Evolutionary conservation across 2,329 filamentous ascomycete species (phyloP).

Genomic region (Hymenoscyphus linearis): DNA sequence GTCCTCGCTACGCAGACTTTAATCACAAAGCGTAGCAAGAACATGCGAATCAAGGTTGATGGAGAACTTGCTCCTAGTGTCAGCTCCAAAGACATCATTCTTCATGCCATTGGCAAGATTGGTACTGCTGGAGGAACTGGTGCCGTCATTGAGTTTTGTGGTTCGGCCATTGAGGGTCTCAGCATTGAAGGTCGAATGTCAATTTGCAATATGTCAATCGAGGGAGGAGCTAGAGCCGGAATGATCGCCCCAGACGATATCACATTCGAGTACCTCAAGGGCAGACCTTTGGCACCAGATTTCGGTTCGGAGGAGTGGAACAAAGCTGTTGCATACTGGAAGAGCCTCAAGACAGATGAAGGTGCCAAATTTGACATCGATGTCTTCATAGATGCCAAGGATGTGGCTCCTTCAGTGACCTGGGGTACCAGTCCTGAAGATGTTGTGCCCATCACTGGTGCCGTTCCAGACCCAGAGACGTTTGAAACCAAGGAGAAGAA

Average conservation of each 20-base stretch:
- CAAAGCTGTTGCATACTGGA: conserved; percentile 84
- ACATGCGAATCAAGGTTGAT: conserved; percentile 96
- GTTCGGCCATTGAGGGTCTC: conserved; percentile 80
- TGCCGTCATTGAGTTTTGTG: conserved; percentile 94
- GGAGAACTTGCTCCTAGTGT: conserved; percentile 86
- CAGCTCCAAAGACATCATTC: conserved; percentile 91
- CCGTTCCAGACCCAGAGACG: conserved; percentile 85
- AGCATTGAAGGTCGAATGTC: conserved; percentile 99
- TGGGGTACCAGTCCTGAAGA: conserved; percentile 98
- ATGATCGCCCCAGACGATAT: conserved; percentile 95
- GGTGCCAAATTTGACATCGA: conserved; percentile 86
- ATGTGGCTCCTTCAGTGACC: conserved; percentile 87
- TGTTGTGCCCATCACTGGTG: conserved; percentile 86
- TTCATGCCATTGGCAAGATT: conserved; percentile 88
- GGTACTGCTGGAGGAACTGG: conserved; percentile 94
- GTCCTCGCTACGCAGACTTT: conserved; percentile 94
- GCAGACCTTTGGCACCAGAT: conserved; percentile 80
- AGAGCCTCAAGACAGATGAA: conserved; percentile 75
- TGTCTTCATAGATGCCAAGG: conserved; percentile 84
- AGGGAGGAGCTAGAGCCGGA: conserved; percentile 88
- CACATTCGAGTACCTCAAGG: conserved; percentile 94
- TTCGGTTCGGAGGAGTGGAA: conserved; percentile 84
- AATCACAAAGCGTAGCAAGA: conserved; percentile 92
- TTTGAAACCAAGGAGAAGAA: conserved; percentile 79
- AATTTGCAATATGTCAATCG: conserved; percentile 99